These are phyloP conservation scores for Verticillium isaacii DNA, from an alignment of 2,329 filamentous ascomycete species.

Conservation along the genomic window DNA sequence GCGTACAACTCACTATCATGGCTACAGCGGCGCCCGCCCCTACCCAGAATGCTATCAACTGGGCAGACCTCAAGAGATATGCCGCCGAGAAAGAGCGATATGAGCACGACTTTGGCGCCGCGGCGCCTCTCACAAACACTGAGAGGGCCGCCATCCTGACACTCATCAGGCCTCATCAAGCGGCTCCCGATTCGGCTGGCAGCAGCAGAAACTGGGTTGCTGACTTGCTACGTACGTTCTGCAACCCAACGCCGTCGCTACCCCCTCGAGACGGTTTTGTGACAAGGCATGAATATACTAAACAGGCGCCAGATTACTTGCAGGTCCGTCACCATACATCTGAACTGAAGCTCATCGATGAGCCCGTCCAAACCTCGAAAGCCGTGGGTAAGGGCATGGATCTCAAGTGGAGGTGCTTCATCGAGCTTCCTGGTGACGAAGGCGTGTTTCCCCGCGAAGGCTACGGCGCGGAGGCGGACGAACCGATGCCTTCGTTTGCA, in stretches of 20 bases:
- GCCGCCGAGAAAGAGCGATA: slow-evolving; percentile 32
- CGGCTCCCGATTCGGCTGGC: slow-evolving; percentile 16
- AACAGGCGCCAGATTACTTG: slow-evolving; percentile 1
- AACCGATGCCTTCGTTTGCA: slow-evolving; percentile 29
- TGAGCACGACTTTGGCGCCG: slow-evolving; percentile 22
- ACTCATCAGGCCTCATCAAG: slow-evolving; percentile 23
- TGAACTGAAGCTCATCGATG: slow-evolving; percentile 16
- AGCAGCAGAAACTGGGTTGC: slow-evolving; percentile 32
- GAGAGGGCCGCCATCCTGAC: slow-evolving; percentile 35
- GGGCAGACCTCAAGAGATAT: slow-evolving; percentile 32
- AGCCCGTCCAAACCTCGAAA: slow-evolving; percentile 4
- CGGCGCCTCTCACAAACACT: slow-evolving; percentile 29
- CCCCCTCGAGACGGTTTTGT: not conserved
- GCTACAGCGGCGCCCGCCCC: not conserved
- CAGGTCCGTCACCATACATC: slow-evolving; percentile 14
- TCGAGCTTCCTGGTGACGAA: slow-evolving; percentile 18
- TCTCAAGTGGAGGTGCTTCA: slow-evolving; percentile 19
- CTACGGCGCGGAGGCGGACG: slow-evolving; percentile 21
- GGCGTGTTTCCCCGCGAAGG: slow-evolving; percentile 17
- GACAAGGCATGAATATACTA: not conserved
- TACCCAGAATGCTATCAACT: slow-evolving; percentile 16
- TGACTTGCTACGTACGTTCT: slow-evolving; percentile 28
- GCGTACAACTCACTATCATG: not conserved
- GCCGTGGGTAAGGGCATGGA: not conserved
- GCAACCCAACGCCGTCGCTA: not conserved